phyloP scores from a whole-genome alignment of 768 basidiomycete species.

The Termitomyces sp. region DNA sequence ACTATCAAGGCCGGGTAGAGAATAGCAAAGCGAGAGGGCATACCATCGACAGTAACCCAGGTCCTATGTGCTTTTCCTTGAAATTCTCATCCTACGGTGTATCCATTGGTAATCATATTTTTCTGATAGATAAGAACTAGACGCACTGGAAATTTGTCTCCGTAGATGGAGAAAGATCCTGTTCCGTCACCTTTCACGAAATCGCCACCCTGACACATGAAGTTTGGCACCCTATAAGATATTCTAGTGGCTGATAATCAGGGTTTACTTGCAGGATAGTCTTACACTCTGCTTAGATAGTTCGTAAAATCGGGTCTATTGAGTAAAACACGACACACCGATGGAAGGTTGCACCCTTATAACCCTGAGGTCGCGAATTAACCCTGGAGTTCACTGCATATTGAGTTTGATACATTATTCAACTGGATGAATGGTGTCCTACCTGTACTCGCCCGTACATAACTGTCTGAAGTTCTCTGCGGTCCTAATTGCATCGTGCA shows the following conservation, averaged over 20 bases:
- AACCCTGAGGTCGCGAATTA: conserved; percentile 85
- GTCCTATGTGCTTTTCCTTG: conserved; percentile 78
- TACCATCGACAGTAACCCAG: conserved; percentile 92
- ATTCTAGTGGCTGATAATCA: conserved; percentile 12
- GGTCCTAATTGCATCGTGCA: conserved; percentile 50
- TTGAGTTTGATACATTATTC: conserved; percentile 8
- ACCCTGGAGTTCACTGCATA: conserved; percentile 42
- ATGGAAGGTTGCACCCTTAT: conserved; percentile 90
- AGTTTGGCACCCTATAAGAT: conserved; percentile 69
- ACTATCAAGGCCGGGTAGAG: conserved; percentile 1
- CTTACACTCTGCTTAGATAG: conserved; percentile 61
- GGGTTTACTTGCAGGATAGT: conserved; percentile 5
- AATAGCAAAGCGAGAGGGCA: conserved; percentile 9
- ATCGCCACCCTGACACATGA: conserved; percentile 99
- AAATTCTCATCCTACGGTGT: conserved; percentile 87
- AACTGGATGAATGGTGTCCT: conserved; percentile 15
- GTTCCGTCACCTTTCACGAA: conserved; percentile 95
- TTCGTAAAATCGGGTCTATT: conserved; percentile 1
- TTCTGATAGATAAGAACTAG: neutral
- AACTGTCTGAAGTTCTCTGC: conserved; percentile 98
- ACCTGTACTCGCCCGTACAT: conserved; percentile 97
- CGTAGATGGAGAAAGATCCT: conserved; percentile 95
- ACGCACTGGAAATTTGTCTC: conserved; percentile 85
- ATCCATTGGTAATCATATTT: neutral
- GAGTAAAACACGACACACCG: conserved; percentile 49